These are phyloP conservation scores for Penicillium sp. DNA, from an alignment of 2,329 filamentous ascomycete species.

Conservation along the genomic window DNA sequence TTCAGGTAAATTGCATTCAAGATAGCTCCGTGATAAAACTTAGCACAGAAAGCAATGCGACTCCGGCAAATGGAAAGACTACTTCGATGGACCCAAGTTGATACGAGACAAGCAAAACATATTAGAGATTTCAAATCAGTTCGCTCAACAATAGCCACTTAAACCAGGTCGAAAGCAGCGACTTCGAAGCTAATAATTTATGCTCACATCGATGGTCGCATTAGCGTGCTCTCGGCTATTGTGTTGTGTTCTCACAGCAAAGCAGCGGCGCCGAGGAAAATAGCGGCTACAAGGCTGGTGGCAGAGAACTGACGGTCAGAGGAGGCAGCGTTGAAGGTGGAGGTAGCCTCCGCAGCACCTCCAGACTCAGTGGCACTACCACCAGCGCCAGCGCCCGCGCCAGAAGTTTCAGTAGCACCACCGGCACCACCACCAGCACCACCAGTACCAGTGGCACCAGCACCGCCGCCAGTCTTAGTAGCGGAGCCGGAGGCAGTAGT, in stretches of 20 bases:
- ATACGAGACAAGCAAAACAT: conserved; percentile 4
- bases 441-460: conserved; percentile 21
- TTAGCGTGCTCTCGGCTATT: neutral
- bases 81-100: neutral
- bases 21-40: neutral
- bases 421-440: neutral
- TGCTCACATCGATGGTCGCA: conserved; percentile 8
- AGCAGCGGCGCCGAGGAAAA: conserved; percentile 42
- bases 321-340: conserved; percentile 23
- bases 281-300: conserved; percentile 38
- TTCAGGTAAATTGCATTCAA: neutral
- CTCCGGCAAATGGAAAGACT: conserved; percentile 1
- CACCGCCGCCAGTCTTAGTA: conserved; percentile 15
- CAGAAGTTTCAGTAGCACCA: neutral
- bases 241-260: conserved; percentile 29
- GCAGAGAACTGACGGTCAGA: conserved; percentile 36
- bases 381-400: conserved; percentile 9
- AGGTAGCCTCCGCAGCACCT: conserved; percentile 17
- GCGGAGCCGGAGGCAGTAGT: conserved; percentile 20
- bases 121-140: conserved; percentile 3
- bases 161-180: conserved; percentile 11
- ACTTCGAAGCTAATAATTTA: conserved; percentile 16
- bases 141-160: neutral
- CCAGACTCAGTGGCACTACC: conserved; percentile 13
- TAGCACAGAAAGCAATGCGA: conserved; percentile 1